phyloP scores from a whole-genome alignment of 768 basidiomycete genomes.

The Goffeauzyma gilvescens region DNA sequence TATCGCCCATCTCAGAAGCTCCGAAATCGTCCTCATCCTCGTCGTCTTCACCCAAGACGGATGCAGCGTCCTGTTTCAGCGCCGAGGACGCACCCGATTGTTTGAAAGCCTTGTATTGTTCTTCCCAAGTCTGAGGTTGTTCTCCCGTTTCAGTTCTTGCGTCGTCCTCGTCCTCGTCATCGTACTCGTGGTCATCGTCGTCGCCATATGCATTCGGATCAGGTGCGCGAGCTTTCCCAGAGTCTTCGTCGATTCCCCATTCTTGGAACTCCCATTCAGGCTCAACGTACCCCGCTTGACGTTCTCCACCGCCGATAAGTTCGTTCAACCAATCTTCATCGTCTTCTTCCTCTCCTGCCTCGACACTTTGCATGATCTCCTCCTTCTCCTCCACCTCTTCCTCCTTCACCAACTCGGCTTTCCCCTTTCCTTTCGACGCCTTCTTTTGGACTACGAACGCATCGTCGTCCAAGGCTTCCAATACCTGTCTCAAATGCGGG shows the following conservation, averaged over 20 bases:
- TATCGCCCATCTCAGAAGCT: conserved; percentile 42
- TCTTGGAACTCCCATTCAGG: conserved; percentile 25
- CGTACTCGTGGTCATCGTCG: conserved; percentile 22
- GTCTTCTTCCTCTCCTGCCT: conserved; percentile 44
- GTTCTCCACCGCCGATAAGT: conserved; percentile 21
- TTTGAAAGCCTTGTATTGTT: conserved; percentile 65
- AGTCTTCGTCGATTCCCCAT: conserved; percentile 20
- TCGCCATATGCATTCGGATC: conserved; percentile 5
- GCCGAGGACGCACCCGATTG: conserved; percentile 20
- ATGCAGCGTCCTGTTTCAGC: conserved; percentile 28
- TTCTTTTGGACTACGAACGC: conserved; percentile 48
- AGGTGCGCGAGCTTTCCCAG: background rate
- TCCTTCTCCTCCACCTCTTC: conserved; percentile 36
- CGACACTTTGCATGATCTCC: conserved; percentile 52
- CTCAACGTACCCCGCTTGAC: conserved; percentile 19
- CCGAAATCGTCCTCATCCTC: conserved; percentile 36
- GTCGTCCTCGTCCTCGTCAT: conserved; percentile 27
- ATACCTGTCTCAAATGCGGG: conserved; percentile 71
- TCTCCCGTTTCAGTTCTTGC: conserved; percentile 14
- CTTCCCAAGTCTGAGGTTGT: conserved; percentile 48
- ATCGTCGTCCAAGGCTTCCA: conserved; percentile 90
- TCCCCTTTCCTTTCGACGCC: conserved; percentile 45
- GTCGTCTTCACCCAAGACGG: too few species aligned
- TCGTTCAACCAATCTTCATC: conserved; percentile 25
- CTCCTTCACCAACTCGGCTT: background rate